A percentile compares a stretch with the other conserved stretches of the same genome.
These are phyloP conservation scores for Venturia aucupariae DNA, from an alignment of 2,329 filamentous ascomycete species.

Conservation along the genomic window DNA sequence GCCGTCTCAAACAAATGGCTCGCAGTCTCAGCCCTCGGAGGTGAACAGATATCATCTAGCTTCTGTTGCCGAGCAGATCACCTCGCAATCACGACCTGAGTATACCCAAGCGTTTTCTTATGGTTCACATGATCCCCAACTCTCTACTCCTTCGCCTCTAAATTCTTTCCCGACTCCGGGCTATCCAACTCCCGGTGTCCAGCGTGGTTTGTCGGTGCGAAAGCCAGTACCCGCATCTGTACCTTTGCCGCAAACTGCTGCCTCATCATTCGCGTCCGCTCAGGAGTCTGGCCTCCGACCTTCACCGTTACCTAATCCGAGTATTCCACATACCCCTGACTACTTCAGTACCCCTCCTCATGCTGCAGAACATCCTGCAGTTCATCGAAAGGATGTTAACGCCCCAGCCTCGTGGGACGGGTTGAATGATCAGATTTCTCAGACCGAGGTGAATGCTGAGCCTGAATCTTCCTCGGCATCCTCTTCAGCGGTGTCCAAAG, in stretches of 20 bases:
- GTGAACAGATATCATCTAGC: not conserved
- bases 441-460: not conserved
- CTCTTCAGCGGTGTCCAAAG: not conserved
- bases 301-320: not conserved
- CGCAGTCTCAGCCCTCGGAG: not conserved
- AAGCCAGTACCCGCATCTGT: not conserved
- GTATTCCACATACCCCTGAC: not conserved
- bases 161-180: not conserved
- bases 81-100: not conserved
- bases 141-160: constrained; percentile 1
- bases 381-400: not conserved
- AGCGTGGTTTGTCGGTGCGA: constrained; percentile 1
- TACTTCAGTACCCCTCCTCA: constrained; percentile 1
- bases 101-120: not conserved
- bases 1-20: not conserved
- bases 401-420: not conserved
- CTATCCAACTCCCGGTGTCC: constrained; percentile 5
- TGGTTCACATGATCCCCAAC: constrained; percentile 3
- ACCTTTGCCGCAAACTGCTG: not conserved
- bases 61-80: not conserved
- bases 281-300: not conserved
- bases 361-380: not conserved
- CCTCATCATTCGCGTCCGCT: not conserved
- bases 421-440: not conserved
- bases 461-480: not conserved